Evolutionary conservation across 2,329 filamentous ascomycete species (phyloP).

Genomic region (Cyclaneusma minus): DNA sequence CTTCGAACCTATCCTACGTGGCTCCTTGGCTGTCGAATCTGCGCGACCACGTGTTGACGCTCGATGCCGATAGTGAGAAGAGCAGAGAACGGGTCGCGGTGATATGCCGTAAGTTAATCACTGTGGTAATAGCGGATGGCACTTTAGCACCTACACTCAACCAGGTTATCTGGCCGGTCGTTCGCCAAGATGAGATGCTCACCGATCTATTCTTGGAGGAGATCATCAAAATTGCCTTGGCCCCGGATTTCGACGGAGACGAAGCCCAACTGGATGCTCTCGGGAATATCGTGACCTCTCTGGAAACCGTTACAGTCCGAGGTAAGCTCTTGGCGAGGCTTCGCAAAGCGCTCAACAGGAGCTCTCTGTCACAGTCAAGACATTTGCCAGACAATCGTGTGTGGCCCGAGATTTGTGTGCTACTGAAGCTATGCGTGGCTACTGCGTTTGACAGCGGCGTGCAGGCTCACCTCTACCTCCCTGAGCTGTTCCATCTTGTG

Average conservation of each 20-base stretch:
- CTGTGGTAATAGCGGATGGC: constrained; percentile 45
- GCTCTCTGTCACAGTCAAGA: constrained; percentile 49
- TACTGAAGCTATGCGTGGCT: constrained; percentile 49
- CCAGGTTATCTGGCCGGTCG: constrained; percentile 48
- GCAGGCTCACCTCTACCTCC: constrained; percentile 51
- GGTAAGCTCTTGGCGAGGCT: constrained; percentile 50
- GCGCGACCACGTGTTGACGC: constrained; percentile 40
- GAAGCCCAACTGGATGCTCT: constrained; percentile 44
- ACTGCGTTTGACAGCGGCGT: constrained; percentile 53
- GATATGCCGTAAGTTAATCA: constrained; percentile 51
- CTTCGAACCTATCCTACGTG: constrained; percentile 53
- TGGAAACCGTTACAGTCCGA: constrained; percentile 48
- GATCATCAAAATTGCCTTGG: constrained; percentile 45
- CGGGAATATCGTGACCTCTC: constrained; percentile 44
- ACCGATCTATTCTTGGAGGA: constrained; percentile 55
- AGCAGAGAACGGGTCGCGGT: constrained; percentile 47
- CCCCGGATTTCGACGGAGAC: constrained; percentile 36
- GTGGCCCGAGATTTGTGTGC: constrained; percentile 53
- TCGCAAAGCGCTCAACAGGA: constrained; percentile 50
- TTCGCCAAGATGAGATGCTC: constrained; percentile 47
- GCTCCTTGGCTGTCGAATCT: constrained; percentile 51
- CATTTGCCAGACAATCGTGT: constrained; percentile 50
- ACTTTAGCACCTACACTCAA: constrained; percentile 44
- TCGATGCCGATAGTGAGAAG: constrained; percentile 48
- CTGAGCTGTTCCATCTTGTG: constrained; percentile 55